Base-by-base conservation (phyloP, 768 basidiomycete species). In the Mycena vitilis region DNA sequence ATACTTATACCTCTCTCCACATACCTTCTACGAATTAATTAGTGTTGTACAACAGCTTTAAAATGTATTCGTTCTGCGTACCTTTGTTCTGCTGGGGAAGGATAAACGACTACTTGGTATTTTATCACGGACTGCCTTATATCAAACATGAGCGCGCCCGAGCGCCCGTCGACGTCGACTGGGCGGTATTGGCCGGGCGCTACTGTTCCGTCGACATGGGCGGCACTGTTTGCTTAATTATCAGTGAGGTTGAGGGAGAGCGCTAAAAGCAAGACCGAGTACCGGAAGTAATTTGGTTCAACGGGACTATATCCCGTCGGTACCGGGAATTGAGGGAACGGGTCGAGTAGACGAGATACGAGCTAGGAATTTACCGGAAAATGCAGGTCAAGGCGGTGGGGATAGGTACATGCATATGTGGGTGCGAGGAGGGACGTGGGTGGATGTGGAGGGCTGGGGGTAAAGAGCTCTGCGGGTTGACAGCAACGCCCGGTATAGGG, bases 21-120 rank as follows among this genome's bases (percentile, higher is more conserved):
- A 66, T 66, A 66, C 65, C 65, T 60, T 30, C 30, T 45, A 23
- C 25, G 34, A 65, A 37, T 48, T 36, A 59, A 65, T 66, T 56
- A 66, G 65, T 66, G 65, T 66, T 66, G 65, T 66, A 66, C 65
- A 51, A n/a, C 51, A 48, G 40, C 25, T 58, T 23, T 25, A 60
- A 60, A 55, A 3, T 36, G 22, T 34, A 59, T 13, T 51, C 20
- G 13, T 40, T 16, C 16, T 48, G 42, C 65, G 55, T 60, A 66
- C 65, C 59, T 66, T 60, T 16, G 30, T 30, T 30, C 30, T 36
- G 59, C n/a, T 22, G 10, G 30, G 18, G 30, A 20, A 5, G 44
- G n/a, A 3, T 4, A 47, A 20, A 56, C n/a, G 8, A 20, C 20
- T n/a, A 59, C 45, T 18, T 40, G 4, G 10, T 34, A 23, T 40